phyloP scores from a whole-genome alignment of 768 basidiomycete species.

The Antrodiella citrinella region DNA sequence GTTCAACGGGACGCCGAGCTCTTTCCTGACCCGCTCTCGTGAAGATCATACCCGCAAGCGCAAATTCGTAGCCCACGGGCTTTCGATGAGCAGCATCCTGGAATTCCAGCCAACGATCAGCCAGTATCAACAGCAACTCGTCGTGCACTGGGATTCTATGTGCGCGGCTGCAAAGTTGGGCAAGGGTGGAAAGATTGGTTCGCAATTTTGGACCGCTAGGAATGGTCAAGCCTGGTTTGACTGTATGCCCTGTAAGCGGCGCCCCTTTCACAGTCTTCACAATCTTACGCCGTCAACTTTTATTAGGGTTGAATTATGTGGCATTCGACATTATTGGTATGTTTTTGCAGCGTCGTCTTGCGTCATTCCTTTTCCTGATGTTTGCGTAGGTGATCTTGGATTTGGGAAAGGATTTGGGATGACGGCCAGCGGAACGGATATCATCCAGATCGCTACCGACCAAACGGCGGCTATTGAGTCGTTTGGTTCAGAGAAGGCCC shows the following conservation, averaged over 20 bases:
- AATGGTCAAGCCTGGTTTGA: slow-evolving; percentile 60
- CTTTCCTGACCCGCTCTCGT: slow-evolving; percentile 73
- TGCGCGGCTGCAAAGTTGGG: slow-evolving; percentile 42
- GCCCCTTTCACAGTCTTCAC: no score
- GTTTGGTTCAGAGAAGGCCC: slow-evolving; percentile 33
- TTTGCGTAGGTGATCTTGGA: slow-evolving; percentile 49
- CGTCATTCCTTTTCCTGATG: no score
- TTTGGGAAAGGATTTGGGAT: slow-evolving; percentile 85
- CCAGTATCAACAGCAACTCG: slow-evolving; percentile 44
- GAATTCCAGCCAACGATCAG: slow-evolving; percentile 74
- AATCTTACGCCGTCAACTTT: no score
- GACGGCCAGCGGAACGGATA: slow-evolving; percentile 64
- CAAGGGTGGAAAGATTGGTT: slow-evolving; percentile 43
- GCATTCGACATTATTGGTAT: slow-evolving; percentile 64
- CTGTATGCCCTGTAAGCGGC: slow-evolving; percentile 58
- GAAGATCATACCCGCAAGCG: slow-evolving; percentile 75
- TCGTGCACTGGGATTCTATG: slow-evolving; percentile 68
- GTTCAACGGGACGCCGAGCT: slow-evolving; percentile 31
- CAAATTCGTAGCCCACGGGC: slow-evolving; percentile 74
- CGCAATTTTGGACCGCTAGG: slow-evolving; percentile 44
- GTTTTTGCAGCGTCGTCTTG: no score
- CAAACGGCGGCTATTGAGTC: slow-evolving; percentile 44
- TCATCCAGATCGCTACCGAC: slow-evolving; percentile 51
- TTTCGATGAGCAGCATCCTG: slow-evolving; percentile 66
- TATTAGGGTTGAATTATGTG: slow-evolving; percentile 40